Base-by-base conservation (phyloP, 169 alveolate genomes). In the Cryptosporidium bovis region DNA sequence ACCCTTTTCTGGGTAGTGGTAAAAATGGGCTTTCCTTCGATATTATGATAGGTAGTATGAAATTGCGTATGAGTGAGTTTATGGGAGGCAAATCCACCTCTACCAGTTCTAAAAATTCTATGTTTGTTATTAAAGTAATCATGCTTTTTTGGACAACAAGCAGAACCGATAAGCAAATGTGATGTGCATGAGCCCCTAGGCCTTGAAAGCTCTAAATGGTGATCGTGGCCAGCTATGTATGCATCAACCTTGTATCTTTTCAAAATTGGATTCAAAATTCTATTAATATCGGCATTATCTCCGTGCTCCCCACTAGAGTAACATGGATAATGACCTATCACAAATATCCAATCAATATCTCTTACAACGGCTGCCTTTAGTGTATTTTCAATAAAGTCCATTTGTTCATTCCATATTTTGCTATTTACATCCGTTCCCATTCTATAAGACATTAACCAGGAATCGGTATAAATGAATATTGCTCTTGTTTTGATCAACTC, bases 321-420 rank as follows among this genome's bases (percentile, higher is more conserved):
- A 12, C 95, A 93, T n/a, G 98, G 96, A 65, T 92, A 90, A 82
- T 95, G 97, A 24, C 97, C 98, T 8, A 95, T 97, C 0, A 95
- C 95, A 58, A 95, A 87, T 67, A 95, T 93, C 92, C 91, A 95
- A 82, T 95, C 97, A 31, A 84, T 82, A 1, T 77, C 64, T 12
- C 93, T 83, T 69, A 93, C 92, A 36, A 96, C 92, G 0, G 97
- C 97, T n/a, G 93, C 91, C 84, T 92, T 93, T 65, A 95, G 90
- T 3, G 97, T 95, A 77, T 84, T 83, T 83, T 95, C 94, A 18
- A 94, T 90, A 48, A 93, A 97, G 0, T 71, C 90, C 98, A 97
- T 95, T 12, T 96, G 97, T 62, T 85, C 91, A 29, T 93, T 90
- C 69, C 94, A 91, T 55, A 95, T 31, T n/a, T 8, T 27, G 13